Percentiles rank a stretch among this genome's conserved stretches.
phyloP scores from a whole-genome alignment of 2,329 filamentous ascomycete genomes.

The Teratosphaeria nubilosa region DNA sequence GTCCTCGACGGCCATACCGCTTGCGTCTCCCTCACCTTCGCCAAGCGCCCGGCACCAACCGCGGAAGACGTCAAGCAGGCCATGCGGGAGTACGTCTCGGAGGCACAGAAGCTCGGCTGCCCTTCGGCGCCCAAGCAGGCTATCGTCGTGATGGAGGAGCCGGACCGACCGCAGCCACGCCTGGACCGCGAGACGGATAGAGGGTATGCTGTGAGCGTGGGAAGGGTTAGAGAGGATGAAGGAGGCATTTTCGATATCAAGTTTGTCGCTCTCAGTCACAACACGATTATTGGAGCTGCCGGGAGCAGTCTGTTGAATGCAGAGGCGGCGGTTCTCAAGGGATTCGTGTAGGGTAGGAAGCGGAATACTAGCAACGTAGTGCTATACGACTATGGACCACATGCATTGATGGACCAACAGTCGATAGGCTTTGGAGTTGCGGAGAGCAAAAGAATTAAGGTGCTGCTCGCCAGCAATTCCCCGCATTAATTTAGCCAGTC shows the following conservation, averaged over 20 bases:
- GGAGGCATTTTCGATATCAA: slow-evolving; percentile 88
- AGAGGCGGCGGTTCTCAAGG: slow-evolving; percentile 84
- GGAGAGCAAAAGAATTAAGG: no score
- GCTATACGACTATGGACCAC: no score
- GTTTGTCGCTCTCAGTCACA: slow-evolving; percentile 87
- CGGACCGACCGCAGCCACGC: slow-evolving; percentile 81
- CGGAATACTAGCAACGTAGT: no score
- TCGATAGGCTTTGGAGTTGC: no score
- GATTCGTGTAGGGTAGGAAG: slow-evolving; percentile 47
- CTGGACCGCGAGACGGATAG: slow-evolving; percentile 75
- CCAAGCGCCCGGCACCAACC: slow-evolving; percentile 60
- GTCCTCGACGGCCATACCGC: slow-evolving; percentile 92
- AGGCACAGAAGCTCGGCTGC: slow-evolving; percentile 74
- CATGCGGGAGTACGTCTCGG: slow-evolving; percentile 68
- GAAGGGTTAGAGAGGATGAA: slow-evolving; percentile 74
- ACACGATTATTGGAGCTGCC: slow-evolving; percentile 89
- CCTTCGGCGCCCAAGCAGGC: slow-evolving; percentile 73
- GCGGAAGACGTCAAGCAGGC: slow-evolving; percentile 69
- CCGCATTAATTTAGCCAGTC: no score
- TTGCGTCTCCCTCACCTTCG: slow-evolving; percentile 82
- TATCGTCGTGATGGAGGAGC: slow-evolving; percentile 81
- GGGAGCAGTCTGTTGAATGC: slow-evolving; percentile 92
- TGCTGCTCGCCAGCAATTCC: no score
- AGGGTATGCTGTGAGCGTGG: slow-evolving; percentile 87
- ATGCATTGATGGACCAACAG: no score